Evolutionary conservation across 2,329 filamentous ascomycete species (phyloP).

Genomic region (Gremmenia infestans): DNA sequence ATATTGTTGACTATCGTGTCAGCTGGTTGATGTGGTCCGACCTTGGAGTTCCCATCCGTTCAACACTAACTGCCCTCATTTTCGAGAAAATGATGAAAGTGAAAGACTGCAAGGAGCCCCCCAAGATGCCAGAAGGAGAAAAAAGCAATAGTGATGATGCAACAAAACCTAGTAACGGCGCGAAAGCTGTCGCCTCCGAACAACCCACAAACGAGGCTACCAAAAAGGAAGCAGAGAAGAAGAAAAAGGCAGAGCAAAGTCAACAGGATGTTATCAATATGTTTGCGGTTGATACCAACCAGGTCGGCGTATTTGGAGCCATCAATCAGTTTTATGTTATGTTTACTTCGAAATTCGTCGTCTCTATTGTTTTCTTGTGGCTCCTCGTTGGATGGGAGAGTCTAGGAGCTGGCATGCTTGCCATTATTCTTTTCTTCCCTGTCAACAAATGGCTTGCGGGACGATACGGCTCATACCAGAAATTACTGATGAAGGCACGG

Average conservation of each 20-base stretch:
- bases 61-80: slow-evolving; percentile 64
- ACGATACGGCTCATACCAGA: slow-evolving; percentile 57
- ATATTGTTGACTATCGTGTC: slow-evolving; percentile 17
- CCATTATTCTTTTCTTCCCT: slow-evolving; percentile 58
- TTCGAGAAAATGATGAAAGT: slow-evolving; percentile 70
- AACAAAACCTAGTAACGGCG: not conserved
- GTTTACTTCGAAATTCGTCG: slow-evolving; percentile 53
- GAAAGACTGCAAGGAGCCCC: slow-evolving; percentile 58
- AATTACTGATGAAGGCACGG: slow-evolving; percentile 64
- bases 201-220: no score
- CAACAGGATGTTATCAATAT: slow-evolving; percentile 67
- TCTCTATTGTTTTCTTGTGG: slow-evolving; percentile 60
- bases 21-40: slow-evolving; percentile 20
- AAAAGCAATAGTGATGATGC: slow-evolving; percentile 1
- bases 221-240: no score
- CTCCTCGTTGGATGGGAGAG: slow-evolving; percentile 67
- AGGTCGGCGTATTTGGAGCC: slow-evolving; percentile 58
- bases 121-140: slow-evolving; percentile 7
- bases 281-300: slow-evolving; percentile 64
- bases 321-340: slow-evolving; percentile 59
- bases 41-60: slow-evolving; percentile 48
- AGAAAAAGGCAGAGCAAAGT: no score
- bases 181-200: no score
- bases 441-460: slow-evolving; percentile 62
- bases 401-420: slow-evolving; percentile 57